A percentile compares a stretch with the other conserved stretches of the same genome.
phyloP scores from a whole-genome alignment of 202 grass and related monocot species.

The Eragrostis tef region DNA sequence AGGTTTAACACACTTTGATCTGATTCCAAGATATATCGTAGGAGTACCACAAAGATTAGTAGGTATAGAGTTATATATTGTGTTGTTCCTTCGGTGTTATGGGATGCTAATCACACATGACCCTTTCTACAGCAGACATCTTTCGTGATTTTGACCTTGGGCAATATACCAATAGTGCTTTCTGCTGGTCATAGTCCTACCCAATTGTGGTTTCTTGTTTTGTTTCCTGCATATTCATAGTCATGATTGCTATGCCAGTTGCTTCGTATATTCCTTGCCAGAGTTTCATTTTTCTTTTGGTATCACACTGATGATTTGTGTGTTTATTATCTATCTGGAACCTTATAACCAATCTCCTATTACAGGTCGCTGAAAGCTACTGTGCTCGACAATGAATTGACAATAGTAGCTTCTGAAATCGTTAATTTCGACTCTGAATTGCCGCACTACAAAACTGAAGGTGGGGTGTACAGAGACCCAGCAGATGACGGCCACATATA shows the following conservation, averaged over 20 bases:
- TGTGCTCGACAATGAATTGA: constrained; percentile 67
- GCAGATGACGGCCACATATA: constrained; percentile 69
- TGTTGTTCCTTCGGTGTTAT: not conserved
- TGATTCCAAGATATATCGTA: not conserved
- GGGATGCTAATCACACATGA: not conserved
- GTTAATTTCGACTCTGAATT: constrained; percentile 90
- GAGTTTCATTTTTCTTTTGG: not conserved
- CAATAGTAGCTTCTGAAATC: constrained; percentile 68
- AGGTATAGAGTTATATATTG: not conserved
- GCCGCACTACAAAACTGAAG: constrained; percentile 81
- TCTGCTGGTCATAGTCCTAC: not conserved
- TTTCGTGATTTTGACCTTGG: not conserved
- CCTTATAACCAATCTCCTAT: constrained; percentile 15
- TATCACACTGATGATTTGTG: not conserved
- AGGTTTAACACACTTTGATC: not conserved
- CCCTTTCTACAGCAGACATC: not conserved
- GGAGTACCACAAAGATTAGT: not conserved
- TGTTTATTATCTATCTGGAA: not conserved
- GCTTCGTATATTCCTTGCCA: constrained; percentile 1
- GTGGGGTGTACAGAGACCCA: constrained; percentile 83
- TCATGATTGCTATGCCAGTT: constrained; percentile 2
- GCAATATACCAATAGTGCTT: not conserved
- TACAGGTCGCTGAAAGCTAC: constrained; percentile 89
- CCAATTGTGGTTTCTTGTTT: constrained; percentile 2
- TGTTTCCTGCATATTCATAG: not conserved